A percentile compares a stretch with the other conserved stretches of the same genome.
Evolutionary conservation across 345 rosid species (phyloP).

Genomic region (Cochlearia excelsa): DNA sequence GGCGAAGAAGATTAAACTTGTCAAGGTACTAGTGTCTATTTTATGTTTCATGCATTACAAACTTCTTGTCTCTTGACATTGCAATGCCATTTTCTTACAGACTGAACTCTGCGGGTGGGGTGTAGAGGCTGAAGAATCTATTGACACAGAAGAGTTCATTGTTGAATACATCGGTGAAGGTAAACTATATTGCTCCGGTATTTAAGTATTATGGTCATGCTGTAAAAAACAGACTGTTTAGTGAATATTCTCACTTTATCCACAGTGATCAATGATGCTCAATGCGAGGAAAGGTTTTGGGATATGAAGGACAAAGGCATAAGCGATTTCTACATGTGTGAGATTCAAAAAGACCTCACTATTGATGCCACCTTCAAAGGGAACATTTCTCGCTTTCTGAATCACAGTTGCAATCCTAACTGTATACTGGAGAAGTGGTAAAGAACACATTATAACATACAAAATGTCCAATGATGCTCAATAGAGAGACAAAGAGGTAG

Average conservation of each 20-base stretch:
- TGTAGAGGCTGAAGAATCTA: conserved; percentile 79
- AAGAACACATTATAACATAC: background rate
- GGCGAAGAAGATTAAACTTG: conserved; percentile 78
- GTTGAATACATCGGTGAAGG: conserved; percentile 98
- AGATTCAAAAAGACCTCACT: conserved; percentile 86
- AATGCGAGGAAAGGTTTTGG: conserved; percentile 94
- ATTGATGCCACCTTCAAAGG: conserved; percentile 99
- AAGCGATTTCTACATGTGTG: conserved; percentile 93
- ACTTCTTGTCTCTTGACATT: conserved; percentile 6
- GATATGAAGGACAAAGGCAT: conserved; percentile 88
- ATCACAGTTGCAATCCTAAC: conserved; percentile 91
- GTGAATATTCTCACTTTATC: conserved; percentile 27
- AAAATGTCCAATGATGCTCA: conserved; percentile 6
- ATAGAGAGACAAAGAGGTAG: background rate
- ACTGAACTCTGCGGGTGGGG: conserved; percentile 97
- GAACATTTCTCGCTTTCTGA: conserved; percentile 84
- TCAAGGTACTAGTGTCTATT: conserved; percentile 47
- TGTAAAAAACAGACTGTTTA: conserved; percentile 2
- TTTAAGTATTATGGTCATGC: background rate
- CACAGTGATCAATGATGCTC: conserved; percentile 83
- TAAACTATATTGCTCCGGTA: conserved; percentile 32
- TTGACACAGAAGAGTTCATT: conserved; percentile 70
- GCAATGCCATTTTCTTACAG: conserved; percentile 43
- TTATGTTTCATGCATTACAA: conserved; percentile 7
- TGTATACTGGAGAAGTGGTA: conserved; percentile 85